Evolutionary conservation across 2,329 filamentous ascomycete genomes (phyloP), one percentile per base, ranked within the genome.

Genomic region (Aspergillus tubingensis): DNA sequence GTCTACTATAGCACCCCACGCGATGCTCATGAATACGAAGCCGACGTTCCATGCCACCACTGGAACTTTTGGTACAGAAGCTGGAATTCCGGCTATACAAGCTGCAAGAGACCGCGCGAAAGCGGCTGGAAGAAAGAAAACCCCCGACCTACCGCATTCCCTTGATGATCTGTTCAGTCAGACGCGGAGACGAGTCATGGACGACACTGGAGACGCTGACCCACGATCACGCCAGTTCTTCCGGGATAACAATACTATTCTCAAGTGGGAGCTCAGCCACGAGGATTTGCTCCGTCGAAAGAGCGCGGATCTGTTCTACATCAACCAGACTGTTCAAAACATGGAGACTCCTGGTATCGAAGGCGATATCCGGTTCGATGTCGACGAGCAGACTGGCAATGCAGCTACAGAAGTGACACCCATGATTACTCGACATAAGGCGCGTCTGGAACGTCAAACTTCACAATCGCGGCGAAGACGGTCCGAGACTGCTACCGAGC

Each of bases 41-140:
- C 77, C 79, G 51, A 57, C 60, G 1, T 82, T 80, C 64, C 71
- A 81, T 59, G 30, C 66, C 8, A 60, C 63, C 3, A 79, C 68
- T 32, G 80, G 81, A 3, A 83, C 81, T 0, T 82, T 82, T 65
- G 78, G 76, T 2, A 82, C 80, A 0, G 70, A 77, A n/a, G 73
- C 74, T 54, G 66, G 65, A 23, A 52, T 69, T n/a, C 59, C 63
- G 60, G 60, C 64, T 32, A 39, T 60, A 32, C 54, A 52, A 32
- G 63, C 49, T 36, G 47, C 55, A n/a, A 43, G 27, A 39, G 23
- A 56, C 10, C 41, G 30, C 13, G 53, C 52, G 25, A 39, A 66
- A 54, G 57, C 53, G 17, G 19, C 30, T 27, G 27, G 43, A 8
- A 55, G 39, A 43, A 55, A 55, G 53, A 23, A 43, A 2, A 23